These are phyloP conservation scores for Ramalina intermedia DNA, from an alignment of 495 filamentous ascomycete genomes.

Conservation along the genomic window DNA sequence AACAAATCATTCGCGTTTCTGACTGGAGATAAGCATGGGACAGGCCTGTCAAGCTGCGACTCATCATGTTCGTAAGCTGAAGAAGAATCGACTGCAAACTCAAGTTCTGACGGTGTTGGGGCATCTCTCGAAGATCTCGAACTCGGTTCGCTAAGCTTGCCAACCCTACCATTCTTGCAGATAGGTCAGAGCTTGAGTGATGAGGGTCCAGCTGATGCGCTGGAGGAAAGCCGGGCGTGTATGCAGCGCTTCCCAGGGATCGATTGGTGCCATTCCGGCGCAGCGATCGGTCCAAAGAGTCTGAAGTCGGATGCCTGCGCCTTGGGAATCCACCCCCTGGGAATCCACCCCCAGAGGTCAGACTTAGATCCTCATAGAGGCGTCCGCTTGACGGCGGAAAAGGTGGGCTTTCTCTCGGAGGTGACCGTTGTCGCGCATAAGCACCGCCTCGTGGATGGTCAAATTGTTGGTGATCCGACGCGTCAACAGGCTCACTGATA, in stretches of 20 bases:
- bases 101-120: not conserved
- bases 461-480: too few species aligned
- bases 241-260: constrained; percentile 14
- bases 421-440: too few species aligned
- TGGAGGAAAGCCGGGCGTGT: constrained; percentile 34
- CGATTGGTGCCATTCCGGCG: too few species aligned
- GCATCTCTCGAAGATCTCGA: not conserved
- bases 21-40: constrained; percentile 4
- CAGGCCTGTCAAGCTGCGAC: constrained; percentile 1
- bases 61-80: constrained; percentile 8
- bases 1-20: constrained; percentile 5
- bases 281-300: constrained; percentile 14
- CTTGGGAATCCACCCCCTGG: too few species aligned
- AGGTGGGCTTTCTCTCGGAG: too few species aligned
- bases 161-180: not conserved
- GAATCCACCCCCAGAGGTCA: too few species aligned
- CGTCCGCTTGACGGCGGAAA: too few species aligned
- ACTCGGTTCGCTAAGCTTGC: not conserved
- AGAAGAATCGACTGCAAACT: not conserved
- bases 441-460: too few species aligned
- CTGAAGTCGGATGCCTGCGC: not conserved
- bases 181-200: not conserved
- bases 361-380: too few species aligned
- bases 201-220: constrained; percentile 21
- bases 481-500: too few species aligned